A percentile compares a stretch with the other conserved stretches of the same genome.
phyloP scores from a whole-genome alignment of 768 basidiomycete genomes.

The Albatrellus ellisii region DNA sequence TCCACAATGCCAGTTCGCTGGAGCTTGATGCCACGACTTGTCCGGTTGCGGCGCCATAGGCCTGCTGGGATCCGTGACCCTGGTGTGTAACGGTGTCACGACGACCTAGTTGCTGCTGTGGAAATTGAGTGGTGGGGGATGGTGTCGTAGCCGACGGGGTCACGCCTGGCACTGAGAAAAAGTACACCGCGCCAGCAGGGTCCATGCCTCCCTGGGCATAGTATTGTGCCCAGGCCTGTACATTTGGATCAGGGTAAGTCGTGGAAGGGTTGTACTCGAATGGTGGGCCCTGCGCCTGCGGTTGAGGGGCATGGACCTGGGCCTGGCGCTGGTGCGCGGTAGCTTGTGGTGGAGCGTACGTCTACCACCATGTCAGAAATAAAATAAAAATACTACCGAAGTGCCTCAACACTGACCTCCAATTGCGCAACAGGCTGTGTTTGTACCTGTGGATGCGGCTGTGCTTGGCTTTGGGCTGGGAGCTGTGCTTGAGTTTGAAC shows the following conservation, averaged over 20 bases:
- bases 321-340: conserved; percentile 12
- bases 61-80: too few species aligned
- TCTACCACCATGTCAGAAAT: too few species aligned
- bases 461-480: conserved; percentile 21
- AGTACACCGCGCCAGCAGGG: conserved; percentile 66
- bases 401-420: too few species aligned
- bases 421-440: too few species aligned
- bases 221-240: conserved; percentile 80
- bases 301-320: conserved; percentile 14
- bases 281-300: conserved; percentile 28
- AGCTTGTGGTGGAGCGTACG: too few species aligned
- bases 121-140: background rate
- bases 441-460: conserved; percentile 21
- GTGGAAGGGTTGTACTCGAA: conserved; percentile 48
- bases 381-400: too few species aligned
- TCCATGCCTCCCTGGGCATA: conserved; percentile 73
- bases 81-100: too few species aligned
- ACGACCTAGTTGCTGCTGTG: too few species aligned
- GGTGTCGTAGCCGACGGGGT: conserved; percentile 20
- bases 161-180: conserved; percentile 64
- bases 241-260: conserved; percentile 67
- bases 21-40: background rate
- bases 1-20: background rate
- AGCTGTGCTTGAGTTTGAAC: conserved; percentile 16
- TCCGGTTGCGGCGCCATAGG: background rate